Conservation (phyloP, 2,329 filamentous ascomycete species). For the Claviceps sp. region DNA sequence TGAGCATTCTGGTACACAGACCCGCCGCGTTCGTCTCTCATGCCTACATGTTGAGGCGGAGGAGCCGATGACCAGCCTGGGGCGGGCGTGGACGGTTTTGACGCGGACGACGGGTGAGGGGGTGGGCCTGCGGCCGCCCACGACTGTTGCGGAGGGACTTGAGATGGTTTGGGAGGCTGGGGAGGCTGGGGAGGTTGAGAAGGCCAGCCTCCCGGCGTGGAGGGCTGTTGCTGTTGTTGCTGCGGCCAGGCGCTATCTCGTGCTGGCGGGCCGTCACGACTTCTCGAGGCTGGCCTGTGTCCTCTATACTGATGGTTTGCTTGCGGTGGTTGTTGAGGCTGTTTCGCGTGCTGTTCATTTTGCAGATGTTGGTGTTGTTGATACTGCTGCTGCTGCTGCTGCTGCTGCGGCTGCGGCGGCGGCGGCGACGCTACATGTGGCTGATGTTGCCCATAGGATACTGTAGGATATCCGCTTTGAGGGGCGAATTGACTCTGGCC, state of each 20-base stretch:
- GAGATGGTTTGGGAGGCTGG: constrained; percentile 18
- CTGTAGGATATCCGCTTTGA: constrained; percentile 29
- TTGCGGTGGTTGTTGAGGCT: neutral
- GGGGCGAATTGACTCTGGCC: constrained; percentile 24
- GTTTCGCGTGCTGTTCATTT: neutral
- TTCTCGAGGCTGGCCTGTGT: constrained; percentile 30
- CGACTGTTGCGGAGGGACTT: constrained; percentile 21
- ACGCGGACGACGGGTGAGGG: constrained; percentile 6
- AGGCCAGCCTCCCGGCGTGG: constrained; percentile 15
- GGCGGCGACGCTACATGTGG: constrained; percentile 35
- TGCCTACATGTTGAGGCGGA: constrained; percentile 19
- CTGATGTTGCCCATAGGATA: constrained; percentile 24
- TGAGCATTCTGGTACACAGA: constrained; percentile 21
- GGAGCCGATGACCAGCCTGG: constrained; percentile 20
- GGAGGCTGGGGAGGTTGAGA: constrained; percentile 16
- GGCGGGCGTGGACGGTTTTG: constrained; percentile 22
- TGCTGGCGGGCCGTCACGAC: constrained; percentile 27
- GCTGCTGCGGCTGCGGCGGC: constrained; percentile 16
- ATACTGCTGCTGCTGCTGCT: constrained; percentile 32
- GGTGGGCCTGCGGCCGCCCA: constrained; percentile 13
- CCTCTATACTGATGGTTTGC: constrained; percentile 16
- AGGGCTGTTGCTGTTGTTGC: constrained; percentile 11
- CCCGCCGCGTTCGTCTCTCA: constrained; percentile 26
- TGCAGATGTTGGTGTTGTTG: constrained; percentile 20
- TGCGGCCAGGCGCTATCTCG: constrained; percentile 21